Evolutionary conservation across 805 yeast genomes (phyloP).

Genomic region (Komagataella kurtzmanii): DNA sequence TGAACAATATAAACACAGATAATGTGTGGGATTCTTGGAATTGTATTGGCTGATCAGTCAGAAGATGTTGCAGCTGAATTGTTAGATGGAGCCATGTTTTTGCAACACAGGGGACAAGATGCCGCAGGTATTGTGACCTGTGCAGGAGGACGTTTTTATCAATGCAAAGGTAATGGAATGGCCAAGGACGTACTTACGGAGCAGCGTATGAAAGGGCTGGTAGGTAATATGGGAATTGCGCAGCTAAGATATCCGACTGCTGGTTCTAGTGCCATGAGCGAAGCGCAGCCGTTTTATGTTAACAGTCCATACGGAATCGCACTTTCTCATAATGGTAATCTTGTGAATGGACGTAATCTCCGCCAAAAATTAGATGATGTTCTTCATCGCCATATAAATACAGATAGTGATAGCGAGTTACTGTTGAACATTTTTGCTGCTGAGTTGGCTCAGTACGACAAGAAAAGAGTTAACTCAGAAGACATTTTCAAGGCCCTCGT

Average conservation of each 20-base stretch:
- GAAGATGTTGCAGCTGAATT: constrained; percentile 77
- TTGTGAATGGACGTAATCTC: constrained; percentile 75
- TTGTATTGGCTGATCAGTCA: constrained; percentile 65
- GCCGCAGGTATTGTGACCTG: constrained; percentile 99
- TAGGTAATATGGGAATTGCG: constrained; percentile 91
- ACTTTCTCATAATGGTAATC: constrained; percentile 86
- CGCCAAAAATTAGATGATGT: constrained; percentile 76
- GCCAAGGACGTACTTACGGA: constrained; percentile 94
- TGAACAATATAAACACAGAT: neutral
- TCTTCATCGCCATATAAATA: constrained; percentile 94
- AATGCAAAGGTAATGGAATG: constrained; percentile 98
- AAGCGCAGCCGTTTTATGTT: constrained; percentile 97
- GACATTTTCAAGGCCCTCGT: constrained; percentile 80
- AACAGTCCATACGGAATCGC: constrained; percentile 93
- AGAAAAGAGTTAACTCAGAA: constrained; percentile 80
- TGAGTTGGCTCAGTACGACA: constrained; percentile 82
- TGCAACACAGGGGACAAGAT: constrained; percentile 97
- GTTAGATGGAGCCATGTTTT: constrained; percentile 81
- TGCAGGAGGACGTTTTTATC: constrained; percentile 88
- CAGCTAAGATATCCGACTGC: constrained; percentile 97
- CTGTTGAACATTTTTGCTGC: constrained; percentile 83
- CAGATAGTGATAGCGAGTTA: constrained; percentile 92
- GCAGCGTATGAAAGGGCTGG: constrained; percentile 59
- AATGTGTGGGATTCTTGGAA: constrained; percentile 95
- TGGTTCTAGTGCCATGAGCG: constrained; percentile 88